Base-by-base conservation (phyloP, 164 flowering plant genomes). In the Stephania cephalantha region DNA sequence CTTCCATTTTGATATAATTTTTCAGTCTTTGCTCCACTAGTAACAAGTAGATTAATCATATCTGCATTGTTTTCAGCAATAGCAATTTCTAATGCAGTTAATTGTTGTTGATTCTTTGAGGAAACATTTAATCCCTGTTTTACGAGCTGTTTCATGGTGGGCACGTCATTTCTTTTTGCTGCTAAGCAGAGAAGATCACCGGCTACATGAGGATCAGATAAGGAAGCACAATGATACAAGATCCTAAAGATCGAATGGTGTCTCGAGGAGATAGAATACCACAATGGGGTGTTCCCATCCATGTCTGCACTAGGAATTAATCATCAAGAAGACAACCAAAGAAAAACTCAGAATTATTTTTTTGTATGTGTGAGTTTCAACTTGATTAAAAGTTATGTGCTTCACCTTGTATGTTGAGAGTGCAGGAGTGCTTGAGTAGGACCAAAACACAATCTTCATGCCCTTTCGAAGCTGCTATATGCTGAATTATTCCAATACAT, bases 121-220 rank as follows among this genome's bases (percentile, higher is more conserved):
- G 90, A 85, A 0, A 87, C 83, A 20, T 81, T 79, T 45, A 94
- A 68, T 74, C 94, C 97, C 42, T 86, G 87, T 69, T 83, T 87
- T 69, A 94, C 67, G 10, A 94, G 88, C 29, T 86, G 95, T 67
- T 89, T 84, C 91, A 91, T 87, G 30, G 84, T 84, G 7, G 78
- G 31, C 44, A 83, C 10, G 67, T 92, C 89, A 50, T 91, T 90
- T 77, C 88, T 84, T 75, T 78, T 86, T 61, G 94, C 93, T 7
- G 96, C 97, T 3, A 82, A 82, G 86, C 94, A 90, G 64, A 94
- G 81, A 64, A 92, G 93, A 72, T 94, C 90, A 5, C 96, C 97
- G 1, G 90, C 86, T 0, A 82, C 72, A 74, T 78, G 75, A 4
- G 92, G 89, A 72, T 91, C 89, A 1, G 91, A 86, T 8, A 85